These are phyloP conservation scores for Phialophora verrucosa DNA, from an alignment of 2,329 filamentous ascomycete genomes.

Conservation along the genomic window DNA sequence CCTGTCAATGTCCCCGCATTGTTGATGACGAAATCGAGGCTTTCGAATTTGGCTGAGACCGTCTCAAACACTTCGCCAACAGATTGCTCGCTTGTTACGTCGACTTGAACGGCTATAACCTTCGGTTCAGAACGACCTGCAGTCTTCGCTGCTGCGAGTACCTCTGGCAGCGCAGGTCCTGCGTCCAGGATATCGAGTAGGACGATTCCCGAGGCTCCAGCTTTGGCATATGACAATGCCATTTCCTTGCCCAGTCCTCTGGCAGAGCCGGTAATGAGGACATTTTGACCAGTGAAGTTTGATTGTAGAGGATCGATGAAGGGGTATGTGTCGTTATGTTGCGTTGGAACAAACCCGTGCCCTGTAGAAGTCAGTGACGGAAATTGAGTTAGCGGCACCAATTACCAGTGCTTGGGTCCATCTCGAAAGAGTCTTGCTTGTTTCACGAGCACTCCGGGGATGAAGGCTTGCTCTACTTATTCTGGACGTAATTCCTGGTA, in stretches of 20 bases:
- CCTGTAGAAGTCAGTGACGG: conserved; percentile 7
- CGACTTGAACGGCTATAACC: conserved; percentile 52
- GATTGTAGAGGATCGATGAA: conserved; percentile 51
- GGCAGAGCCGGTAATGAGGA: conserved; percentile 48
- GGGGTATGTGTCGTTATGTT: conserved; percentile 60
- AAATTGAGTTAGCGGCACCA: not conserved
- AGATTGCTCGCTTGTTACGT: conserved; percentile 49
- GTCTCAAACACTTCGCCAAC: conserved; percentile 46
- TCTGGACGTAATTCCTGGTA: not conserved
- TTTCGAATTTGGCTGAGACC: conserved; percentile 43
- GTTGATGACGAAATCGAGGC: conserved; percentile 39
- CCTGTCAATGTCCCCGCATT: conserved; percentile 34
- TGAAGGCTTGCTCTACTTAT: not conserved
- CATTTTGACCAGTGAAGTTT: conserved; percentile 43
- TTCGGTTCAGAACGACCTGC: conserved; percentile 47
- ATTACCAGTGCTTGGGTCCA: conserved; percentile 9
- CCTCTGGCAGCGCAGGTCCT: conserved; percentile 44
- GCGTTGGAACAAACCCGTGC: conserved; percentile 25
- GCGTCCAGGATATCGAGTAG: conserved; percentile 59
- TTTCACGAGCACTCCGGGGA: not conserved
- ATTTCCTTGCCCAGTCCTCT: conserved; percentile 46
- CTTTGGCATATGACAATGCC: conserved; percentile 43
- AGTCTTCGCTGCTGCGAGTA: conserved; percentile 47
- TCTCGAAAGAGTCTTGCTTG: not conserved
- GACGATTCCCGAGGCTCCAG: conserved; percentile 54